Conservation (phyloP, 179 eudicot genomes). For the Nepenthes alata region DNA sequence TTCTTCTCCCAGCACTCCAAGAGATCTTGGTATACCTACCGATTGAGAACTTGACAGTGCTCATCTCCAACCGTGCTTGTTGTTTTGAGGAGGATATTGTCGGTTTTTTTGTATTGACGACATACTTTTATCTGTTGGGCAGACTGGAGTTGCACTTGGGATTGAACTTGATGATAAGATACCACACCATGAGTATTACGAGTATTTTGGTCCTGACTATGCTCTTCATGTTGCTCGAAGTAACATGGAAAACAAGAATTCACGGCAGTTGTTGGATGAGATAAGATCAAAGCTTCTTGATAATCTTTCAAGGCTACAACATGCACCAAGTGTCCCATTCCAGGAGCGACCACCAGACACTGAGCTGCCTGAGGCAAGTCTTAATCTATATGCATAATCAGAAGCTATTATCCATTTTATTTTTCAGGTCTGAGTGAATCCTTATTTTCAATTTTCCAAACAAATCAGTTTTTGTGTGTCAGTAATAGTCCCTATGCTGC, state of each 20-base stretch:
- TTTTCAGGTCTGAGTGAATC: too few relatives aligned
- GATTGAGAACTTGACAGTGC: not conserved
- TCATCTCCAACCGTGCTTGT: not conserved
- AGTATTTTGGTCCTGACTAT: constrained; percentile 76
- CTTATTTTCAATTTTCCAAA: too few relatives aligned
- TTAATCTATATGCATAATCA: not conserved
- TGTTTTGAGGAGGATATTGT: not conserved
- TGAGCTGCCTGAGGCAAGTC: constrained; percentile 48
- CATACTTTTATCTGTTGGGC: constrained; percentile 11
- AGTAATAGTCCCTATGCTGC: too few relatives aligned
- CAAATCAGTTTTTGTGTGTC: too few relatives aligned
- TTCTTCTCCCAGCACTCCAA: too few relatives aligned
- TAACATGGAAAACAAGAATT: constrained; percentile 74
- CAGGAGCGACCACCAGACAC: constrained; percentile 72
- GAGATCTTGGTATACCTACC: too few relatives aligned
- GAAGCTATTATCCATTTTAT: too few relatives aligned
- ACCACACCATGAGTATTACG: constrained; percentile 71
- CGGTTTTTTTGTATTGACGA: not conserved
- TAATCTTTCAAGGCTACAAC: constrained; percentile 50
- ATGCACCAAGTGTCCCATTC: constrained; percentile 78
- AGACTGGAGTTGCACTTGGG: constrained; percentile 83
- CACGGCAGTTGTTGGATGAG: constrained; percentile 46
- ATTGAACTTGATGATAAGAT: constrained; percentile 61
- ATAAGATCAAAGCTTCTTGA: constrained; percentile 59
- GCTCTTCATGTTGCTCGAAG: constrained; percentile 73